Base-by-base conservation (phyloP, 768 basidiomycete species). In the Clitopilus hobsonii region DNA sequence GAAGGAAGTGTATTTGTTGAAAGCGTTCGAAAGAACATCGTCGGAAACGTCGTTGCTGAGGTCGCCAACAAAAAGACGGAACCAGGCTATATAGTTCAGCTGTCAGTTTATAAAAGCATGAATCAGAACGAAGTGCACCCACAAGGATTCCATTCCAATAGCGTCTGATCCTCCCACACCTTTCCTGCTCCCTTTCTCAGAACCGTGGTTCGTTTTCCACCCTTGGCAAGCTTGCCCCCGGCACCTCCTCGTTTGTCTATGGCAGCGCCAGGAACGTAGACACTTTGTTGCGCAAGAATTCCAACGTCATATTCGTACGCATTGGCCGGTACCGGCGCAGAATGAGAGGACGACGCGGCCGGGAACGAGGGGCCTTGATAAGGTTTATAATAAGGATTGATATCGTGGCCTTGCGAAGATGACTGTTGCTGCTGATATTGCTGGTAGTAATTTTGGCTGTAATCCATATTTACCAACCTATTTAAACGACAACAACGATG, bases 121-220 rank as follows among this genome's bases (percentile, higher is more conserved):
- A 48, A 49, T n/a, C 53, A 50, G 2, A 25, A 23, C n/a, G n/a
- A 25, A 11, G 78, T 91, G 61, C 66, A n/a, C n/a, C n/a, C n/a
- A 97, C 95, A 84, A 52, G 96, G 90, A 73, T 93, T 97, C 97
- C 97, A 99, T 63, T 99, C 97, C 13, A 98, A 71, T 54, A 99
- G 75, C 3, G 94, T 97, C 71, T 93, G 93, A 68, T 99, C 97
- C 69, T 99, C 97, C 97, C 97, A 99, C 22, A 91, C 87, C 74
- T 94, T 95, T 28, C 97, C 97, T 53, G 82, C 96, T 5, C 95
- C 96, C 71, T 98, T 98, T 52, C 97, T 80, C 49, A 99, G 71
- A 8, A 99, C 97, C 2, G 97, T 99, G 49, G 85, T 88, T 57
- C 96, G 77, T 73, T 98, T 97, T 38, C 91, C 90, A 49, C 92